A percentile compares a stretch with the other conserved stretches of the same genome.
Evolutionary conservation across 2,329 filamentous ascomycete species (phyloP).

Genomic region (Diaporthe destruens): DNA sequence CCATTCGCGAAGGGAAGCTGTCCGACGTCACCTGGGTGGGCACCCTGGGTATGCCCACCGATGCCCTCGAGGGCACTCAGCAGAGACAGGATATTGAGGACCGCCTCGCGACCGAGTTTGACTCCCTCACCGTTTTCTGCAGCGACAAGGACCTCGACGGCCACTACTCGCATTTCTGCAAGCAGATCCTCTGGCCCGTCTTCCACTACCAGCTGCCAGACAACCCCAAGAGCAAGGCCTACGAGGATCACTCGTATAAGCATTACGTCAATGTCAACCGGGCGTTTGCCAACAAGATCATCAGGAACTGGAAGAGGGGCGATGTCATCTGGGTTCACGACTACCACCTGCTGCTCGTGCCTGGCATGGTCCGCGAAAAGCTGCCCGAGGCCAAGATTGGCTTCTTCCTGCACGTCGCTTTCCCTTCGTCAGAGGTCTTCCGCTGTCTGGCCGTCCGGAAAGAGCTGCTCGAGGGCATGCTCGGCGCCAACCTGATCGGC

Average conservation of each 20-base stretch:
- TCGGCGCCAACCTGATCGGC: slow-evolving; percentile 91
- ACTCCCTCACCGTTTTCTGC: slow-evolving; percentile 86
- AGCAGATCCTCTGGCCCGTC: slow-evolving; percentile 96
- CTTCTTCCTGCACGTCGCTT: slow-evolving; percentile 94
- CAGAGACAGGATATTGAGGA: slow-evolving; percentile 88
- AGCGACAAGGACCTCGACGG: slow-evolving; percentile 94
- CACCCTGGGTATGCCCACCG: slow-evolving; percentile 93
- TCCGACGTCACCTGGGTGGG: slow-evolving; percentile 90
- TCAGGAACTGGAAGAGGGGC: slow-evolving; percentile 92
- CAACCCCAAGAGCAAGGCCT: slow-evolving; percentile 97
- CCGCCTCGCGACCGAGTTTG: slow-evolving; percentile 81
- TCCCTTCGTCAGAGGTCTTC: slow-evolving; percentile 96
- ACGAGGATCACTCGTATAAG: slow-evolving; percentile 96
- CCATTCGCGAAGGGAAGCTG: slow-evolving; percentile 75
- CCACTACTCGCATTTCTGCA: slow-evolving; percentile 96
- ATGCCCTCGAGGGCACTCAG: slow-evolving; percentile 79
- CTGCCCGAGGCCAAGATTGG: slow-evolving; percentile 94
- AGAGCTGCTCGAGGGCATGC: slow-evolving; percentile 89
- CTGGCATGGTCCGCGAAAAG: slow-evolving; percentile 89
- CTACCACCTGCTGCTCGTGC: slow-evolving; percentile 92
- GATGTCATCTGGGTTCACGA: slow-evolving; percentile 97
- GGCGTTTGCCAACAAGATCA: slow-evolving; percentile 90
- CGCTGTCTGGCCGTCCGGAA: slow-evolving; percentile 89
- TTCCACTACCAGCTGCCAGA: slow-evolving; percentile 99
- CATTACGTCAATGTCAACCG: slow-evolving; percentile 95